Percentiles rank a stretch among this genome's conserved stretches.
Evolutionary conservation across 768 basidiomycete genomes (phyloP).

Genomic region (Calocybe gangraenosa): DNA sequence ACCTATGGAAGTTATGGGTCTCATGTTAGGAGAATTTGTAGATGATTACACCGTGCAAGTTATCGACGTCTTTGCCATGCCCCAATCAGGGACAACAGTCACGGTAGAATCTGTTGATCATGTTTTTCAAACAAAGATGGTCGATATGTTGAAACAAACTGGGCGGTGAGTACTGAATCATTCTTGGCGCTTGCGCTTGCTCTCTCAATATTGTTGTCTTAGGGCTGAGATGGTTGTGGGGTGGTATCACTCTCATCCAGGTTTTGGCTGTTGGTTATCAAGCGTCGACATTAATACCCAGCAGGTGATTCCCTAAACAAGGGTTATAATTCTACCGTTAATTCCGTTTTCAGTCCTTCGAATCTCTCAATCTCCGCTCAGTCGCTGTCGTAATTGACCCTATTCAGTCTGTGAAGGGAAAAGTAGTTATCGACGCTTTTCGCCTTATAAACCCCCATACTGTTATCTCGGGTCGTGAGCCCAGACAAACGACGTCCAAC

Average conservation of each 20-base stretch:
- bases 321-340: slow-evolving; percentile 2
- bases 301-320: slow-evolving; percentile 51
- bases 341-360: slow-evolving; percentile 72
- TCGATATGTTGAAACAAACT: slow-evolving; percentile 99
- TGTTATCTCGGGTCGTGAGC: slow-evolving; percentile 89
- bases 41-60: slow-evolving; percentile 96
- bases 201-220: neutral
- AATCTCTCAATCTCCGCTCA: slow-evolving; percentile 86
- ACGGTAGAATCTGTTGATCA: slow-evolving; percentile 98
- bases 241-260: slow-evolving; percentile 99
- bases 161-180: slow-evolving; percentile 62
- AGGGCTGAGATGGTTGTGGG: slow-evolving; percentile 98
- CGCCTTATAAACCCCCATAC: slow-evolving; percentile 91
- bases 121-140: slow-evolving; percentile 97
- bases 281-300: slow-evolving; percentile 99
- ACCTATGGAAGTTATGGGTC: slow-evolving; percentile 99
- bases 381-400: slow-evolving; percentile 98
- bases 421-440: slow-evolving; percentile 99
- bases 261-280: slow-evolving; percentile 99
- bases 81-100: slow-evolving; percentile 95
- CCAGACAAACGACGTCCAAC: slow-evolving; percentile 95
- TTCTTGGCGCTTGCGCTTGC: neutral
- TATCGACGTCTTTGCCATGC: slow-evolving; percentile 98
- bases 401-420: slow-evolving; percentile 97
- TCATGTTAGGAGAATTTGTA: slow-evolving; percentile 97